Base-by-base conservation (phyloP, 2,329 filamentous ascomycete species). In the Coniella lustricola region DNA sequence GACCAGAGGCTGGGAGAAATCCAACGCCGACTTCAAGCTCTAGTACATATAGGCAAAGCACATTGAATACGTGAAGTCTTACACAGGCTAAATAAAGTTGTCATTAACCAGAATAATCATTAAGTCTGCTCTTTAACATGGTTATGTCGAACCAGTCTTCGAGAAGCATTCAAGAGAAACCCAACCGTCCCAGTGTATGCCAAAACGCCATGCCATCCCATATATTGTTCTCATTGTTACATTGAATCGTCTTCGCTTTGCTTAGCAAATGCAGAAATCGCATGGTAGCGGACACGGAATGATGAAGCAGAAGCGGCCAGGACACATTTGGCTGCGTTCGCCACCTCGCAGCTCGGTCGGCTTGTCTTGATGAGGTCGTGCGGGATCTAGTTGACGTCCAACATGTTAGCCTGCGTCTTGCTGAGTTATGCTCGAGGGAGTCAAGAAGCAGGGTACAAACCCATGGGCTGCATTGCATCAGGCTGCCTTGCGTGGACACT, bases 11-110 rank as follows among this genome's bases (percentile, higher is more conserved):
- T 84, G 85, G 77, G 86, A 90, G 63, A 82, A 82, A 64, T 74
- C 73, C 3, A 86, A 82, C 59, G 76, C 73, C 3, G 85, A 90
- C 61, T 91, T 93, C 59, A 93, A 93, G 64, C 67, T 93, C 38
- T 90, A 50, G 58, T 31, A 16, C 9, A n/a, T 12, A n/a, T 13
- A 39, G 18, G 8, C 34, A 18, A 5, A 29, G 25, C 5, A 5
- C 25, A 29, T 5, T 5, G 25, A 29, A 29, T 29, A 10, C 5
- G 10, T 5, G 10, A 29, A 5, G 5, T 5, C 10, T 5, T 29
- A 29, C 25, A 29, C 10, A 29, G 25, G 25, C 25, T 5, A 10
- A 29, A 10, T 29, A 5, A 10, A 29, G 25, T 10, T 29, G 25
- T 29, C 25, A 10, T 29, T 29, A 10, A 29, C 25, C 5, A 29